Base-by-base conservation (phyloP, 306 rosid species). In the Cicer pinnatifidum region DNA sequence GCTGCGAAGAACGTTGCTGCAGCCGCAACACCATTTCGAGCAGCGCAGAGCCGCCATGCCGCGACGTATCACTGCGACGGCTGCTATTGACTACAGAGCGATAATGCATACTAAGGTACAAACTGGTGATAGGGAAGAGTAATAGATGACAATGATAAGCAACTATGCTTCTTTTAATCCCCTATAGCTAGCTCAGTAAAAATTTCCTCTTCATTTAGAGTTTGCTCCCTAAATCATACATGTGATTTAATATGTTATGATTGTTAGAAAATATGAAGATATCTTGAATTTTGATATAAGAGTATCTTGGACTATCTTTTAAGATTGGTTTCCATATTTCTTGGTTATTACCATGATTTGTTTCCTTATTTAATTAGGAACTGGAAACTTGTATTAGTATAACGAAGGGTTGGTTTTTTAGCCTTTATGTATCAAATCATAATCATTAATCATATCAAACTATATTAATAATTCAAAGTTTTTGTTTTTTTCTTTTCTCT, bases 81-180 rank as follows among this genome's bases (percentile, higher is more conserved):
- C 33, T 2, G 35, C 35, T 28, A 28, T 28, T 28, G 35, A 28
- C 35, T 28, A 28, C 35, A 28, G 35, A 28, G 35, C 0, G 37
- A 7, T 41, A 56, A 48, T 57, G 48, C 16, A 39, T 66, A 6
- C 38, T 6, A 39, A 20, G 38, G 40, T 54, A 28, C 37, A 53
- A 76, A 38, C 20, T 13, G 12, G 59, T 38, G 58, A 39, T 15
- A 11, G 15, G n/a, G 12, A 15, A 69, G 33, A 17, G 20, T 35
- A 69, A 44, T 45, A 45, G 48, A 11, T 12, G 11, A 16, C 17
- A 12, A 47, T 44, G 15, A 40, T 40, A 56, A 48, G 19, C 56
- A 28, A 46, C 46, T 54, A 40, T 80, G 38, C 41, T 73, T 78
- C 63, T 47, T 61, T 59, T 39, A 73, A 44, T 74, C 60, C 51